Evolutionary conservation across 306 rosid genomes (phyloP).

Genomic region (Prunus fruticosa): DNA sequence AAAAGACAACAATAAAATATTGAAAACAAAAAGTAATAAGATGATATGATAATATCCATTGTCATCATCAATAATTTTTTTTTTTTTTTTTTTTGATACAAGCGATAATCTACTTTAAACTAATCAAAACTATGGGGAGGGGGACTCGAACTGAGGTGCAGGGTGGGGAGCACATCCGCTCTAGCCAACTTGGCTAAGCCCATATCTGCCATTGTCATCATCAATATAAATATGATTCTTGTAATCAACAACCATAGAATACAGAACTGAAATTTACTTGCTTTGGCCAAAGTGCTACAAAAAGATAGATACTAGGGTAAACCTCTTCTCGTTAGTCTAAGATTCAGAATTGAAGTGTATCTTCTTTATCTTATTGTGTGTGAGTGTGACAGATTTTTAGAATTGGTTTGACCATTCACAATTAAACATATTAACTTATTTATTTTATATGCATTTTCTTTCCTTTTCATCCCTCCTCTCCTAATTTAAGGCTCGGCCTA

Average conservation of each 20-base stretch:
- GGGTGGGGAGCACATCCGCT: no score
- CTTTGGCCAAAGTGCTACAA: neutral
- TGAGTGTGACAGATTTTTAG: neutral
- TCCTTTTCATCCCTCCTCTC: neutral
- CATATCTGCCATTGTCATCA: neutral
- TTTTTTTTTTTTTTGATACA: no score
- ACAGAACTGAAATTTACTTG: neutral
- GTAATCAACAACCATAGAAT: neutral
- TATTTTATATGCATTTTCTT: neutral
- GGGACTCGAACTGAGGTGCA: no score
- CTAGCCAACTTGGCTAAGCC: no score
- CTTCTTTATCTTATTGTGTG: neutral
- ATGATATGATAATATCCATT: neutral
- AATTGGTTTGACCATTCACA: constrained; percentile 1
- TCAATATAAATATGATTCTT: neutral
- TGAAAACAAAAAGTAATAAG: neutral
- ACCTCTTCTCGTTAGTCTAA: neutral
- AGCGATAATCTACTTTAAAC: no score
- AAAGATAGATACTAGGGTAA: neutral
- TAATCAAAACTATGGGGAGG: no score
- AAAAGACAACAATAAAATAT: neutral
- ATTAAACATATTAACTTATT: neutral
- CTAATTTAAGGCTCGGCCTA: neutral
- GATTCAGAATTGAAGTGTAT: neutral
- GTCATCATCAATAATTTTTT: no score